Percentiles rank a stretch among this genome's conserved stretches.
phyloP scores from a whole-genome alignment of 2,329 filamentous ascomycete species.

The Hawksworthiomyces lignivorus region DNA sequence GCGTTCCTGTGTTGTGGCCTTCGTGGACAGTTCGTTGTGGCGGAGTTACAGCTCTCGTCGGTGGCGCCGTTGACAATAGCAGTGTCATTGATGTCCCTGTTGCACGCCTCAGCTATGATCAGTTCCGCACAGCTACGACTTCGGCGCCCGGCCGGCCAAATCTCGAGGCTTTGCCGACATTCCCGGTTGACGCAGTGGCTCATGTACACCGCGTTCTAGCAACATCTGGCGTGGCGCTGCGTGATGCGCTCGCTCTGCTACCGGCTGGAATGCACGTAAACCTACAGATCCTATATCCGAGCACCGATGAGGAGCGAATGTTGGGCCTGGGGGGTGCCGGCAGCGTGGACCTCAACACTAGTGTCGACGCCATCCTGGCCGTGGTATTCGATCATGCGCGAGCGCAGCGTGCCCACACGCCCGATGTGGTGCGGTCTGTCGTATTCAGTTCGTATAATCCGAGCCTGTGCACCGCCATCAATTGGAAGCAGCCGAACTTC shows the following conservation, averaged over 20 bases:
- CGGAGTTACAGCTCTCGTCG: slow-evolving; percentile 26
- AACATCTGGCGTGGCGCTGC: slow-evolving; percentile 69
- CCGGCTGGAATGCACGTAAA: slow-evolving; percentile 80
- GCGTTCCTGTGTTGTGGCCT: slow-evolving; percentile 79
- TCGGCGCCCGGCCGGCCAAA: slow-evolving; percentile 34
- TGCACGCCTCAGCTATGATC: slow-evolving; percentile 65
- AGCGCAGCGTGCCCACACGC: slow-evolving; percentile 51
- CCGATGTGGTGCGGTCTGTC: slow-evolving; percentile 73
- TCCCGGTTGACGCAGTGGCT: slow-evolving; percentile 48
- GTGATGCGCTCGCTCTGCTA: slow-evolving; percentile 66
- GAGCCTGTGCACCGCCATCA: slow-evolving; percentile 83
- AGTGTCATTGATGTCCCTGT: slow-evolving; percentile 65
- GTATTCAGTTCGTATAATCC: slow-evolving; percentile 93
- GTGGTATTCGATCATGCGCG: slow-evolving; percentile 90
- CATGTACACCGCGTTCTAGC: slow-evolving; percentile 66
- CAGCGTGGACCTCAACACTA: slow-evolving; percentile 74
- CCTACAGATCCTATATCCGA: slow-evolving; percentile 85
- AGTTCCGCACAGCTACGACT: slow-evolving; percentile 53
- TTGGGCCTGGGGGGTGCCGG: slow-evolving; percentile 57
- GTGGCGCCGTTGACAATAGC: neutral
- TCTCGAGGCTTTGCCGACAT: slow-evolving; percentile 34
- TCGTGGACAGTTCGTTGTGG: slow-evolving; percentile 71
- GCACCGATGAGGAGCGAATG: slow-evolving; percentile 60
- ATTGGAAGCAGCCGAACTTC: slow-evolving; percentile 99
- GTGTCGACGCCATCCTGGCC: slow-evolving; percentile 73